These are phyloP conservation scores for Didymella pomorum DNA, from an alignment of 2,329 filamentous ascomycete species.

Conservation along the genomic window DNA sequence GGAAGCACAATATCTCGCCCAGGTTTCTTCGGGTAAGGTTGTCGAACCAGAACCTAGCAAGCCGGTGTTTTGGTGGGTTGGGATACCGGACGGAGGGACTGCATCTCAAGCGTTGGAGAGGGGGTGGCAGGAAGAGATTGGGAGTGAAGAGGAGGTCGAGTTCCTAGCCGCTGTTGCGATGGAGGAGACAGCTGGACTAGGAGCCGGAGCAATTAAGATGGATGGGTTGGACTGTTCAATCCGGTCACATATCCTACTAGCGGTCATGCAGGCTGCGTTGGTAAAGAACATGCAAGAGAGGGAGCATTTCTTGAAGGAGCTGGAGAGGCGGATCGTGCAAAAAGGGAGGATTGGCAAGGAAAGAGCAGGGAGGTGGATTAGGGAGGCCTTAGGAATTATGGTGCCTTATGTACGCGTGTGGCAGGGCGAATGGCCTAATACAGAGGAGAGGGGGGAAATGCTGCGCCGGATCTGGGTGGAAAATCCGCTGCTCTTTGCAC, in stretches of 20 bases:
- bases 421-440: slow-evolving; percentile 15
- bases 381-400: slow-evolving; percentile 19
- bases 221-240: slow-evolving; percentile 23
- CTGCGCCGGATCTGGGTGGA: slow-evolving; percentile 23
- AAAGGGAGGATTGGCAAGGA: slow-evolving; percentile 21
- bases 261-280: slow-evolving; percentile 22
- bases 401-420: slow-evolving; percentile 20
- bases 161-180: slow-evolving; percentile 24
- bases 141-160: slow-evolving; percentile 22
- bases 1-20: slow-evolving; percentile 20
- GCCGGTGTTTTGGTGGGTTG: slow-evolving; percentile 21
- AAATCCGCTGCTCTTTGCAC: slow-evolving; percentile 25
- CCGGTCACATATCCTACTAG: slow-evolving; percentile 23
- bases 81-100: slow-evolving; percentile 23
- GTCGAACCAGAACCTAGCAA: slow-evolving; percentile 21
- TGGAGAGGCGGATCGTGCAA: slow-evolving; percentile 21
- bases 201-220: slow-evolving; percentile 22
- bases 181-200: slow-evolving; percentile 21
- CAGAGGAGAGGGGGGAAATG: slow-evolving; percentile 20
- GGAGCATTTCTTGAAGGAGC: slow-evolving; percentile 21
- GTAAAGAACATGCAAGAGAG: slow-evolving; percentile 24
- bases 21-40: slow-evolving; percentile 17
- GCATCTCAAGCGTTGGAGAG: slow-evolving; percentile 18
- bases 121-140: slow-evolving; percentile 23
- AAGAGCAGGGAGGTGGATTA: slow-evolving; percentile 20